Evolutionary conservation across 2,329 filamentous ascomycete genomes (phyloP), one percentile per base, ranked within the genome.

Genomic region (Exophiala spinifera): DNA sequence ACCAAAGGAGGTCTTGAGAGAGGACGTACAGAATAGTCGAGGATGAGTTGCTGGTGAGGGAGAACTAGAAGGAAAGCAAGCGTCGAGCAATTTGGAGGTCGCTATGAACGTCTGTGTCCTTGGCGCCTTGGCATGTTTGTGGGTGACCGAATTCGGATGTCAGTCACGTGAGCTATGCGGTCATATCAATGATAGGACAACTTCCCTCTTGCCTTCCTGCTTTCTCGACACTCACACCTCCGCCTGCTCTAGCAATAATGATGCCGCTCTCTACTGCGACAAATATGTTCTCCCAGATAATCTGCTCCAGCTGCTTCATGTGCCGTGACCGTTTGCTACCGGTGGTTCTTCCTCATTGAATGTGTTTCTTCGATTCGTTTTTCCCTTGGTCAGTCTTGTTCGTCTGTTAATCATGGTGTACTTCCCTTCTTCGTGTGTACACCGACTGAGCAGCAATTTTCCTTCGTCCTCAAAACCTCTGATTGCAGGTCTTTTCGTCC

Each of bases 31-130:
- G 28, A 31, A 31, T 49, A 50, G 49, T 59, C 55, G 55, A 56
- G 45, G 56, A 59, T 59, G 59, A 59, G 53, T 50, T 57, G 56
- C 36, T 53, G 34, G 51, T 53, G 57, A 55, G 56, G 54, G 55
- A 56, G 54, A 51, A 23, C 17, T 43, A 53, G 52, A 42, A 28
- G 33, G 14, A 44, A 52, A 44, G 46, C 37, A 52, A 44, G 46
- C 37, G 51, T 23, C 34, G 49, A 48, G 48, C 23, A 46, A 28
- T 37, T 36, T 51, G 34, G 46, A 48, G 47, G 34, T 15, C 7
- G 28, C 28, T 31, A 21, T 31, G 37, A 47, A 25, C 25, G 48
- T 58, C 51, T 58, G 56, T 51, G 56, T 34, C 17, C 17, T 39
- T 42, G 40, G 31, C 23, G 40, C 20, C 57, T 60, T 60, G 57